A percentile compares a stretch with the other conserved stretches of the same genome.
Conservation (phyloP, 805 yeast genomes). For the Metschnikowia lochheadii region DNA sequence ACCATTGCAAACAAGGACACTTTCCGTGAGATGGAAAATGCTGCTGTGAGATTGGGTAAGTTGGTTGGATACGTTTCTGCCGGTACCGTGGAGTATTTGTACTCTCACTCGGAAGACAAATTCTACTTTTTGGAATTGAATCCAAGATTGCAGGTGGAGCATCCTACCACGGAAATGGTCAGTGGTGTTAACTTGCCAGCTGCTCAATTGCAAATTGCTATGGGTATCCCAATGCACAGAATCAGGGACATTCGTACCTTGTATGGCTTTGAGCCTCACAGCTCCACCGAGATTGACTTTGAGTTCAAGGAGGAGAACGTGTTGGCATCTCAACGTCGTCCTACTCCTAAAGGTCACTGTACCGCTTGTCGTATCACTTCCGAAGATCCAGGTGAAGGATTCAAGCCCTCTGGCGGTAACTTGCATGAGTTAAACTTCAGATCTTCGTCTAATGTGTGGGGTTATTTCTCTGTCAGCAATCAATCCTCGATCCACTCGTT, state of each 20-base stretch:
- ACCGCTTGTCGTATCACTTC: slow-evolving; percentile 99
- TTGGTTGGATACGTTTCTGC: slow-evolving; percentile 98
- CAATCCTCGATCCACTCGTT: slow-evolving; percentile 97
- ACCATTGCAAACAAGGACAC: slow-evolving; percentile 86
- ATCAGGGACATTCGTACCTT: slow-evolving; percentile 86
- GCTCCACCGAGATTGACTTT: slow-evolving; percentile 85
- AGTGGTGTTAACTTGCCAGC: slow-evolving; percentile 98
- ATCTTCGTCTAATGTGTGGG: slow-evolving; percentile 98
- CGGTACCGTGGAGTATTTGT: slow-evolving; percentile 97
- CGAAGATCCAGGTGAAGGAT: slow-evolving; percentile 99
- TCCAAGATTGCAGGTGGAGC: slow-evolving; percentile 99
- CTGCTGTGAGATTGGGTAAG: slow-evolving; percentile 95
- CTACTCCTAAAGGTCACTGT: slow-evolving; percentile 96
- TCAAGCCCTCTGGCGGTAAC: slow-evolving; percentile 97
- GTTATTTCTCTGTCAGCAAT: slow-evolving; percentile 95
- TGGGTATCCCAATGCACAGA: slow-evolving; percentile 98
- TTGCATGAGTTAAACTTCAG: slow-evolving; percentile 94
- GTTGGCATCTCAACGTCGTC: slow-evolving; percentile 78
- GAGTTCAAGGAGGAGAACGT: slow-evolving; percentile 74
- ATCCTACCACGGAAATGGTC: slow-evolving; percentile 99
- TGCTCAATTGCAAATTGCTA: slow-evolving; percentile 97
- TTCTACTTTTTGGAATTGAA: slow-evolving; percentile 95
- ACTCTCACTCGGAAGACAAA: slow-evolving; percentile 89
- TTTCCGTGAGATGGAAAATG: slow-evolving; percentile 88
- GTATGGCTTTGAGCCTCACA: slow-evolving; percentile 95